Conservation (phyloP, 345 rosid species). For the Mercurialis annua region DNA sequence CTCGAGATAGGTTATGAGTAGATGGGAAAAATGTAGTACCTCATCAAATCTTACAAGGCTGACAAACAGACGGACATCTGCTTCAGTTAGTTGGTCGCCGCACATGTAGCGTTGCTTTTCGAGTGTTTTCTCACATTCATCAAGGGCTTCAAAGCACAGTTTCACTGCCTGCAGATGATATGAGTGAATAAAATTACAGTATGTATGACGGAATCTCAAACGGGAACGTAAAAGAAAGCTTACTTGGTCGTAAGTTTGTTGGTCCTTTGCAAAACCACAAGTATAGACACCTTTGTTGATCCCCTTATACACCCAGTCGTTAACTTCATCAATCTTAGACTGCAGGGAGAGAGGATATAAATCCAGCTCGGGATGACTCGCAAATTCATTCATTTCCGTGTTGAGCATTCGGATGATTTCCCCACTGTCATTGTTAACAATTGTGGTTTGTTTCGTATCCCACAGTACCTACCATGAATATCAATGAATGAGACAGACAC, state of each 20-base stretch:
- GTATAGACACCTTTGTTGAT: constrained; percentile 50
- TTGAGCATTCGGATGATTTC: constrained; percentile 51
- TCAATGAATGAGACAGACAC: no score
- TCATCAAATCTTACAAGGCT: constrained; percentile 94
- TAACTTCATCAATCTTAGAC: constrained; percentile 36
- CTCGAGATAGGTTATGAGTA: no score
- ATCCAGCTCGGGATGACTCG: constrained; percentile 45
- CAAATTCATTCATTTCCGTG: constrained; percentile 43
- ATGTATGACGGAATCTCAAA: no score
- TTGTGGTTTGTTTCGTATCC: constrained; percentile 53
- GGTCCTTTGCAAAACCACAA: constrained; percentile 52
- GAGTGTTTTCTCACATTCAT: constrained; percentile 71
- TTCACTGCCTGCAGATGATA: constrained; percentile 51
- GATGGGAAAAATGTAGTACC: constrained; percentile 52
- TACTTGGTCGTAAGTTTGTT: constrained; percentile 47
- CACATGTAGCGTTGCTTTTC: constrained; percentile 65
- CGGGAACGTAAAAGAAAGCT: neutral
- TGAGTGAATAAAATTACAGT: neutral
- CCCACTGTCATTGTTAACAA: constrained; percentile 47
- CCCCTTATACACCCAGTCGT: constrained; percentile 37
- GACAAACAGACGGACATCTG: constrained; percentile 73
- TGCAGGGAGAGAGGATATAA: constrained; percentile 36
- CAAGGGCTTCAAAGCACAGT: constrained; percentile 63
- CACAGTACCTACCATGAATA: constrained; percentile 46
- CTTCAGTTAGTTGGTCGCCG: constrained; percentile 61